Base-by-base conservation (phyloP, 164 flowering plant genomes). In the Umbilicus rupestris region DNA sequence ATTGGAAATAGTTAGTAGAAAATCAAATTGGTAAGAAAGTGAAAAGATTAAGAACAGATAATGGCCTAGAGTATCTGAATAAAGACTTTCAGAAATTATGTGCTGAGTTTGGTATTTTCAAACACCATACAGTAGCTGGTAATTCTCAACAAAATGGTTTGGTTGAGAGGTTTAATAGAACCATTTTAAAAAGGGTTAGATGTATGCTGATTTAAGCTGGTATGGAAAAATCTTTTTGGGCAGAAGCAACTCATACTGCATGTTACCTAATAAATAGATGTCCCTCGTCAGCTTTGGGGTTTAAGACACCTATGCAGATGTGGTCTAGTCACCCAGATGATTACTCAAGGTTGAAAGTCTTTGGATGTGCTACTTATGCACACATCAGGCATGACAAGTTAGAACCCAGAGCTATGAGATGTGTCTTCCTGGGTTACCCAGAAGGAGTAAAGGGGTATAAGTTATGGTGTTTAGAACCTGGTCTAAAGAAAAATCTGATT, bases 141-240 rank as follows among this genome's bases (percentile, higher is more conserved):
- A 63, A 47, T 3, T 62, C 68, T 10, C 65, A 72, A 68, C 67
- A 69, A 49, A 69, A 69, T 24, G 67, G 67, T 7, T 62, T 69
- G 0, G 46, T 68, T 59, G 50, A 70, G 35, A 19, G 60, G 60
- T 19, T 7, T 7, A 55, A 55, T 20, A 19, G 26, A 9, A 55
- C 29, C 26, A 9, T 55, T 1, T 20, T 55, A 6, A 3, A 2
- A 33, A 33, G 24, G 11, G 55, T 49, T n/a, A 46, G 20, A 22
- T 46, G 20, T 7, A 46, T 46, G 39, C 7, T 46, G 20, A 16
- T 7, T 2, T 22, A 46, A 7, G 20, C 50, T 17, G 50, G 20
- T 1, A 46, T 46, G 3, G 7, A 7, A 2, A 46, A 46, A 7
- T 17, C 3, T 19, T 46, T 46, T 3, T 46, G n/a, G 22, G 20